These are phyloP conservation scores for Alternaria consortialis DNA, from an alignment of 2,329 filamentous ascomycete species.

Conservation along the genomic window DNA sequence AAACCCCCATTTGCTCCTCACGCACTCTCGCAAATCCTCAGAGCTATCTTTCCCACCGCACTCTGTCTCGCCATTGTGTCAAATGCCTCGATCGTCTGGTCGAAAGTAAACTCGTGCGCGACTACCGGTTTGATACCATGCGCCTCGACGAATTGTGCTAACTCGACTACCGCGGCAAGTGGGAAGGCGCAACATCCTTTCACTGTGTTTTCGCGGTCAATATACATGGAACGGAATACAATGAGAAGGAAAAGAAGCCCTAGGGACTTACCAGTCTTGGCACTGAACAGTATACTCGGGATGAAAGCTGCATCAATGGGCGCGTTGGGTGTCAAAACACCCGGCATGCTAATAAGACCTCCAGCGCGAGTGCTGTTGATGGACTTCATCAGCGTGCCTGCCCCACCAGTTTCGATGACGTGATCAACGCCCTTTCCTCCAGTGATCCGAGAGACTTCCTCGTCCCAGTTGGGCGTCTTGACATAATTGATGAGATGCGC, in stretches of 20 bases:
- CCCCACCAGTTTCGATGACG: slow-evolving; percentile 57
- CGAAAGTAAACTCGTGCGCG: slow-evolving; percentile 27
- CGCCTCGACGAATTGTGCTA: slow-evolving; percentile 29
- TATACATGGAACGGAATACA: no score
- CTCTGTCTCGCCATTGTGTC: slow-evolving; percentile 26
- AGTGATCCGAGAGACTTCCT: slow-evolving; percentile 29
- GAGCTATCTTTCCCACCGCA: slow-evolving; percentile 35
- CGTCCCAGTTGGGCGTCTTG: background rate
- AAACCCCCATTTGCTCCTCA: background rate
- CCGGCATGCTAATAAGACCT: no score
- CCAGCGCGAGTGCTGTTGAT: slow-evolving; percentile 49
- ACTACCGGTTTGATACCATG: slow-evolving; percentile 33
- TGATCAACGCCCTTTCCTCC: slow-evolving; percentile 54
- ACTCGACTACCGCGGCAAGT: slow-evolving; percentile 27
- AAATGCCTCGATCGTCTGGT: slow-evolving; percentile 28
- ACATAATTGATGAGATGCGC: background rate
- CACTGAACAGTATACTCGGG: background rate
- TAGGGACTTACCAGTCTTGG: background rate
- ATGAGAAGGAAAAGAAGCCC: background rate
- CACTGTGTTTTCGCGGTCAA: slow-evolving; percentile 20
- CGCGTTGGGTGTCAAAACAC: slow-evolving; percentile 29
- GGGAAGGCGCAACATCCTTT: slow-evolving; percentile 31
- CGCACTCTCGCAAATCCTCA: slow-evolving; percentile 20
- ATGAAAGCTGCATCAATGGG: background rate
- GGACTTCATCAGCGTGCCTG: slow-evolving; percentile 56